These are phyloP conservation scores for Plantago lanceolata DNA, from an alignment of 305 asterid species.

Conservation along the genomic window DNA sequence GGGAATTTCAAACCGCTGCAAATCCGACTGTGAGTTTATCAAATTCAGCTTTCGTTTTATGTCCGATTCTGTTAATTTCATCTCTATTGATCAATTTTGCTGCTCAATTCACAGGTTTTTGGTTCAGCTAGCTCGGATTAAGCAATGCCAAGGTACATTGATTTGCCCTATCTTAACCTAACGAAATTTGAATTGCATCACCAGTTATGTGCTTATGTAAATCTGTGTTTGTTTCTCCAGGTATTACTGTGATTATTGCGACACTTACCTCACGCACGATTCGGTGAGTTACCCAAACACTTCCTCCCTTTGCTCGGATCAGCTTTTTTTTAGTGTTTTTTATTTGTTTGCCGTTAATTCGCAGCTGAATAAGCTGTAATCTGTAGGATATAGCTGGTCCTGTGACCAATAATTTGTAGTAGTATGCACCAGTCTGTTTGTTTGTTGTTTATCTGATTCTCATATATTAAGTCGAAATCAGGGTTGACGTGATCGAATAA, in stretches of 20 bases:
- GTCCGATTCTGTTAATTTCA: not conserved
- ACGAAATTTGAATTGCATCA: constrained; percentile 2
- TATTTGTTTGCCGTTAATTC: not conserved
- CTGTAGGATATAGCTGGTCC: too few relatives aligned
- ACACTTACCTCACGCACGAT: constrained; percentile 68
- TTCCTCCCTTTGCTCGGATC: not conserved
- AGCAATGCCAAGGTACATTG: constrained; percentile 8
- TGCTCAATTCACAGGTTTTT: not conserved
- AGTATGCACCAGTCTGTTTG: too few relatives aligned
- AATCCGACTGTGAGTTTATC: not conserved
- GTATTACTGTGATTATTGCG: constrained; percentile 72
- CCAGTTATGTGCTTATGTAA: not conserved
- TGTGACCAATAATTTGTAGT: too few relatives aligned
- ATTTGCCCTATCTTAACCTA: not conserved
- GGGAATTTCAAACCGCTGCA: not conserved
- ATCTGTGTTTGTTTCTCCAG: constrained; percentile 26
- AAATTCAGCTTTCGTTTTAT: not conserved
- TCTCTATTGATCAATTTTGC: not conserved
- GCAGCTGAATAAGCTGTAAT: too few relatives aligned
- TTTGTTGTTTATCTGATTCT: too few relatives aligned
- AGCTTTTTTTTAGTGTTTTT: not conserved
- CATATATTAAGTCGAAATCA: too few relatives aligned
- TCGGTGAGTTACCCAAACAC: constrained; percentile 39
- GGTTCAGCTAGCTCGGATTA: not conserved
- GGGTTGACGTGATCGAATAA: too few relatives aligned